phyloP scores from a whole-genome alignment of 2,329 filamentous ascomycete species.

The Ascochyta fabae region DNA sequence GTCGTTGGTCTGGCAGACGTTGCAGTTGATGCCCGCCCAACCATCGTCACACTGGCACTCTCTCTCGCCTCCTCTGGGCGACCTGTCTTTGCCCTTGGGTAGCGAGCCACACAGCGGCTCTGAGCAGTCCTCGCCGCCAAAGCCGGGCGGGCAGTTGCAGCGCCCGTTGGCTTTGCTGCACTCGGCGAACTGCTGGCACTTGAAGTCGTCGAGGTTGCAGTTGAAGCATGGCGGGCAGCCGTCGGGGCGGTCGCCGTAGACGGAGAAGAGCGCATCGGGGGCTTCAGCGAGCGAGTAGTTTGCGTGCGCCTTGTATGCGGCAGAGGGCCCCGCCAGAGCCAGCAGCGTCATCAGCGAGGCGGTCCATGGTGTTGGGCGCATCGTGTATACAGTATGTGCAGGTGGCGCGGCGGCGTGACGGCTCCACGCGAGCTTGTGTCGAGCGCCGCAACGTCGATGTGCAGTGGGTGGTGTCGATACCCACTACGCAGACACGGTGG shows the following conservation, averaged over 20 bases:
- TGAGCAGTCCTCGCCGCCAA: slow-evolving; percentile 92
- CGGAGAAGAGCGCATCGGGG: slow-evolving; percentile 62
- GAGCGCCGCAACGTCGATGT: slow-evolving; percentile 1
- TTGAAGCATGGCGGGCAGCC: slow-evolving; percentile 94
- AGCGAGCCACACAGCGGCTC: slow-evolving; percentile 90
- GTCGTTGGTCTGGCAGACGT: slow-evolving; percentile 80
- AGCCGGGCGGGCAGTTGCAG: slow-evolving; percentile 90
- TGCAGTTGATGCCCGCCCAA: slow-evolving; percentile 98
- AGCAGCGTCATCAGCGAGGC: slow-evolving; percentile 39
- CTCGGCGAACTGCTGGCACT: slow-evolving; percentile 85
- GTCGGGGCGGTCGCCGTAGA: slow-evolving; percentile 75
- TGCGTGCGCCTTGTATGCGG: slow-evolving; percentile 41
- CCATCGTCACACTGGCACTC: slow-evolving; percentile 86
- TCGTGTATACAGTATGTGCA: slow-evolving; percentile 24
- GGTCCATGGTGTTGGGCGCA: slow-evolving; percentile 45
- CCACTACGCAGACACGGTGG: not conserved
- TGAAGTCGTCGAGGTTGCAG: slow-evolving; percentile 91
- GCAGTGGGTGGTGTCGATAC: not conserved
- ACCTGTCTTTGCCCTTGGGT: slow-evolving; percentile 76
- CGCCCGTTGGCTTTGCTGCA: slow-evolving; percentile 92
- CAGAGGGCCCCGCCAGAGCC: slow-evolving; percentile 28
- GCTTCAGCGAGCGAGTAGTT: slow-evolving; percentile 61
- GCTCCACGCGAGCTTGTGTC: slow-evolving; percentile 23
- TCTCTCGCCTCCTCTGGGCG: slow-evolving; percentile 71
- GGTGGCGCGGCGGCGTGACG: slow-evolving; percentile 32